Percentiles rank a stretch among this genome's conserved stretches.
phyloP scores from a whole-genome alignment of 164 flowering plant species.

The Stephania cephalantha region DNA sequence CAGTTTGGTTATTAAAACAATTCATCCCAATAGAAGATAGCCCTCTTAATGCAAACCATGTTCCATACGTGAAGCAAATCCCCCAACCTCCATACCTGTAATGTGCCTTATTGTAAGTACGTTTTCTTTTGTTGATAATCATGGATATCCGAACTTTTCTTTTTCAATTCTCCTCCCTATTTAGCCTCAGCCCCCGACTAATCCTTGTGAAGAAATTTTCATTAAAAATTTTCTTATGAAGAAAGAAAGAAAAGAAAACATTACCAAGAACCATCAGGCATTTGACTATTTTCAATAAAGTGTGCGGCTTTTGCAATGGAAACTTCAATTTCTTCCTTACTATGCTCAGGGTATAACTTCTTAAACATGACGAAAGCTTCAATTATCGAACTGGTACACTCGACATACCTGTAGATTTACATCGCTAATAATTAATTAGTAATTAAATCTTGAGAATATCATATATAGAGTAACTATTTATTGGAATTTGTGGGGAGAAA shows the following conservation, averaged over 20 bases:
- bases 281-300: conserved; percentile 61
- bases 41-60: conserved; percentile 50
- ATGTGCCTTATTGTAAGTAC: too few relatives aligned
- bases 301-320: conserved; percentile 53
- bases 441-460: too few relatives aligned
- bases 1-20: conserved; percentile 25
- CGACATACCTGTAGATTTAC: conserved; percentile 59
- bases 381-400: conserved; percentile 88
- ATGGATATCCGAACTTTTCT: too few relatives aligned
- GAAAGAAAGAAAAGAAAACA: too few relatives aligned
- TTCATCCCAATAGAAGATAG: conserved; percentile 35
- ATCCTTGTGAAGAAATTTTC: too few relatives aligned
- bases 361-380: conserved; percentile 64
- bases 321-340: conserved; percentile 55
- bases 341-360: conserved; percentile 61
- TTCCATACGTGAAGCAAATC: conserved; percentile 51
- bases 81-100: conserved; percentile 67
- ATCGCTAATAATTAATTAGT: background rate
- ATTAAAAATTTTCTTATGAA: too few relatives aligned
- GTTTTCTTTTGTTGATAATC: too few relatives aligned
- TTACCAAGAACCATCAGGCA: conserved; percentile 83
- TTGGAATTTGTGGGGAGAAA: background rate
- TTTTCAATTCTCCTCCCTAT: too few relatives aligned
- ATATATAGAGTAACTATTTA: background rate
- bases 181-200: too few relatives aligned